Percentiles rank a stretch among this genome's conserved stretches.
Conservation (phyloP, 345 rosid genomes). For the Eucalyptus leucophloia region DNA sequence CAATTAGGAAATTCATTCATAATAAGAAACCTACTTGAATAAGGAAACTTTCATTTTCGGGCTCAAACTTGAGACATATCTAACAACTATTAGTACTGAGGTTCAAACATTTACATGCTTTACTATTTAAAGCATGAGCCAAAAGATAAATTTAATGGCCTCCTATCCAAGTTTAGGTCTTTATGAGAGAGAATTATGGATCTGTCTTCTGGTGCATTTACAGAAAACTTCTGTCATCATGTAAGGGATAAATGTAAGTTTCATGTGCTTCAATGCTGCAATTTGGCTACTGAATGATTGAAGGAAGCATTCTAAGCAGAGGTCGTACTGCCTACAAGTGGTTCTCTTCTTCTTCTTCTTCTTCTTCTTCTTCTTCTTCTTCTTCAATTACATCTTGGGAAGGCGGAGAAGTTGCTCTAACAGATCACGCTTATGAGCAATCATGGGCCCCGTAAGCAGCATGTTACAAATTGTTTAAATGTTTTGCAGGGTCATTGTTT, state of each 20-base stretch:
- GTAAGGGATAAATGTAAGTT: constrained; percentile 78
- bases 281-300: neutral
- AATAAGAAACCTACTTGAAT: too few species aligned
- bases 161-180: neutral
- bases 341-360: neutral
- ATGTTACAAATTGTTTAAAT: neutral
- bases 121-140: neutral
- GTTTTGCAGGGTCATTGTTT: constrained; percentile 64
- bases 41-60: too few species aligned
- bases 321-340: neutral
- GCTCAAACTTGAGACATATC: too few species aligned
- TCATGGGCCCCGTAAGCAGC: neutral
- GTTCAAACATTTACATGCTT: neutral
- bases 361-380: neutral
- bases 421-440: neutral
- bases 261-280: neutral
- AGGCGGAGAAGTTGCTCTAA: neutral
- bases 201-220: constrained; percentile 61
- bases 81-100: neutral
- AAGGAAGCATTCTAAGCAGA: neutral
- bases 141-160: neutral
- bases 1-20: too few species aligned
- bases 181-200: constrained; percentile 29
- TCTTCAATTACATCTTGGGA: neutral
- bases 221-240: constrained; percentile 45